Conservation (phyloP, 805 yeast species). For the Zygoascus biomembranicola region DNA sequence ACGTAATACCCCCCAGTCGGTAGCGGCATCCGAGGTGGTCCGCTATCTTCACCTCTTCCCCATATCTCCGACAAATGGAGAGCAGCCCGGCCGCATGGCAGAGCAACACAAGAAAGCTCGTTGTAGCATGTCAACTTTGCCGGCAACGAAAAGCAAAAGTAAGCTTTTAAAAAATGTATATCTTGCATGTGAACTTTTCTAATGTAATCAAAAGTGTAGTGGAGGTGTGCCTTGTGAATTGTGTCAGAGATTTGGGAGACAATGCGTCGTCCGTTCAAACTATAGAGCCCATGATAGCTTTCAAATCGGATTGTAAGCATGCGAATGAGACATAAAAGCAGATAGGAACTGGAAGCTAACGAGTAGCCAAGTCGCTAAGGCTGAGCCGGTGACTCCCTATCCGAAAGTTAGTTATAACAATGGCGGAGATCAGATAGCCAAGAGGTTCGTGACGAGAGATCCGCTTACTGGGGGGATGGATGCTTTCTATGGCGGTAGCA, state of each 20-base stretch:
- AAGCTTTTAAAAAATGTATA: not conserved
- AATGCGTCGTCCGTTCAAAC: not conserved
- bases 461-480: not conserved
- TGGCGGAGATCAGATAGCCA: not conserved
- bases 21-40: too few relatives aligned
- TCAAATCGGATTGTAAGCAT: not conserved
- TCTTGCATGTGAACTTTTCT: too few relatives aligned
- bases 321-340: not conserved
- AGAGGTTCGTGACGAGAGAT: not conserved
- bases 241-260: not conserved
- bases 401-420: not conserved
- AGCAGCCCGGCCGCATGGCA: not conserved
- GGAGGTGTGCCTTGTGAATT: conserved; percentile 1
- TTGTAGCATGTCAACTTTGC: conserved; percentile 4
- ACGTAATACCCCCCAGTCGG: too few relatives aligned
- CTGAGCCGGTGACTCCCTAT: not conserved
- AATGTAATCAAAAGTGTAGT: conserved; percentile 1
- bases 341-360: not conserved
- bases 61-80: not conserved
- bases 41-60: too few relatives aligned
- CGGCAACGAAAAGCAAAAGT: conserved; percentile 2
- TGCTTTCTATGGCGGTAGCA: conserved; percentile 5
- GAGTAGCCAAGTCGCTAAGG: not conserved
- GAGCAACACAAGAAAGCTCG: not conserved
- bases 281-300: not conserved